Evolutionary conservation across 75 land plant species (phyloP), one percentile per base, ranked within the genome.

Genomic region (Selaginella tamariscina): DNA sequence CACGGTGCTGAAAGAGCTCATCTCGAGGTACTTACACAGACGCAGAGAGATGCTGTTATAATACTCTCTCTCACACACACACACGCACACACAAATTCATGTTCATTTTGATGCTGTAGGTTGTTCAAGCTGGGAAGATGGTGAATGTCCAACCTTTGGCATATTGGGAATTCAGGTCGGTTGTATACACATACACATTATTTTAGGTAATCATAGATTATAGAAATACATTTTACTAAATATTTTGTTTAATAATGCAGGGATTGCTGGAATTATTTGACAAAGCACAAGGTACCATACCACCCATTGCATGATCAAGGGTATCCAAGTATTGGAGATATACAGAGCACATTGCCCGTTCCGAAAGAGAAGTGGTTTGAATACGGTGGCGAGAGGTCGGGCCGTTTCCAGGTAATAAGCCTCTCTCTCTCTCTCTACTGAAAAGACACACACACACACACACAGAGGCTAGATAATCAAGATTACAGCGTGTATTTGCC

Each of bases 241-340:
- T 49, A 49, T 49, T 11, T 49, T 49, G 54, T 11, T 49, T 49
- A 49, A 49, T 49, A n/a, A n/a, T n/a, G 18, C 62, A 59, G 21
- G 62, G 62, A 59, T 59, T 59, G 26, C 62, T 59, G 62, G 62
- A 59, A 23, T n/a, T 59, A 59, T 21, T 21, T 59, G 21, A 21
- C 2, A 23, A 59, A 27, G 23, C 5, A 59, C 21, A 27, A 23
- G 8, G 26, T 23, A 8, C 26, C 62, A 5, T 26, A 59, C 21
- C 62, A 59, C 21, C 62, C 62, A 59, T 21, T 59, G 8, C 62
- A 59, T 21, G 62, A 59, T n/a, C 5, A 59, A n/a, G 62, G 62
- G 21, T 59, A 59, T 59, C 62, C 62, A 23, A 59, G 62, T n/a
- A 59, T 59, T 59, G 62, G 62, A 23, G 62, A 59, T n/a, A 23